phyloP scores from a whole-genome alignment of 805 yeast species.

The Zygosaccharomyces lentus region DNA sequence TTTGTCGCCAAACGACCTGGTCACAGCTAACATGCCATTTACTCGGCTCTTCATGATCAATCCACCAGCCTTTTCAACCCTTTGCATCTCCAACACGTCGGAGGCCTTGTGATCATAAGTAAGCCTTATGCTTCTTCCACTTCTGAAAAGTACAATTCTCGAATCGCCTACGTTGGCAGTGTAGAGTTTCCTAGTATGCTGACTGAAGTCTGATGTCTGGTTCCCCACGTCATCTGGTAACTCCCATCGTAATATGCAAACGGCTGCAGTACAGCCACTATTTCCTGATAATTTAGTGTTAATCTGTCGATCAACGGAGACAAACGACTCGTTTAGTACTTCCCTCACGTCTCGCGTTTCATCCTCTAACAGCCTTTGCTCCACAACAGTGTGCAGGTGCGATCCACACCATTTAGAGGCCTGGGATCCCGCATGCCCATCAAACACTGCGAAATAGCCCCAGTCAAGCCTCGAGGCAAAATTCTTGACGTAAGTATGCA shows the following conservation, averaged over 20 bases:
- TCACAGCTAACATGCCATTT: conserved; percentile 92
- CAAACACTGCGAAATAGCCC: conserved; percentile 94
- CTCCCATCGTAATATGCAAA: conserved; percentile 88
- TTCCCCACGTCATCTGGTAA: conserved; percentile 32
- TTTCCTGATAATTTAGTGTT: conserved; percentile 58
- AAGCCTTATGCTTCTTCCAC: conserved; percentile 70
- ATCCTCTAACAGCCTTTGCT: conserved; percentile 48
- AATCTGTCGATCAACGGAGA: conserved; percentile 69
- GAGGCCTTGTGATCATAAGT: conserved; percentile 93
- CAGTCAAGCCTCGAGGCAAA: conserved; percentile 87
- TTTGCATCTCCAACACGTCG: conserved; percentile 67
- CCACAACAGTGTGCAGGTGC: conserved; percentile 66
- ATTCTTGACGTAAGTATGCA: conserved; percentile 87
- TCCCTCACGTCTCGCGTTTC: conserved; percentile 56
- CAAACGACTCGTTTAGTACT: conserved; percentile 63
- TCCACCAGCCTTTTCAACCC: conserved; percentile 81
- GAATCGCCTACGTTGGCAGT: conserved; percentile 97
- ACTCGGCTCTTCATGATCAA: conserved; percentile 85
- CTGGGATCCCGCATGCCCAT: conserved; percentile 94
- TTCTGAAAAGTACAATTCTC: conserved; percentile 71
- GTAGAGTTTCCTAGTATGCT: conserved; percentile 70
- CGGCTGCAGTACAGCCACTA: conserved; percentile 95
- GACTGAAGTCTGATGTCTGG: conserved; percentile 28
- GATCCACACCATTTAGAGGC: conserved; percentile 95
- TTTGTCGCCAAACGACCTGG: conserved; percentile 89